These are phyloP conservation scores for Akanthomyces dipterigenus DNA, from an alignment of 2,329 filamentous ascomycete species.

Conservation along the genomic window DNA sequence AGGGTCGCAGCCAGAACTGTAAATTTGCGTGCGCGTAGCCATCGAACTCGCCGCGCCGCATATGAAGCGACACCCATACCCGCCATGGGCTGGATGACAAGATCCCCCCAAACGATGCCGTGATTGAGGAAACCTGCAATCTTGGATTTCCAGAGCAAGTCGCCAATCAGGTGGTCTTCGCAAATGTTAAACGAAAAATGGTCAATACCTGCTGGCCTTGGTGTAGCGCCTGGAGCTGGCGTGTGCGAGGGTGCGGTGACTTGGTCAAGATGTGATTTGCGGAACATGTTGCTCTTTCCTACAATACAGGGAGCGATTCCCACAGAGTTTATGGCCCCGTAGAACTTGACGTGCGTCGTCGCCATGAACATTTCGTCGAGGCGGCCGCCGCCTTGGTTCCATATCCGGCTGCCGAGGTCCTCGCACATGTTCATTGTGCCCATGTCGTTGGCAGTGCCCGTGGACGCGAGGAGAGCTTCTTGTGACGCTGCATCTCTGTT, in stretches of 20 bases:
- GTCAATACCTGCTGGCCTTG: constrained; percentile 65
- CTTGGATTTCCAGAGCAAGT: constrained; percentile 73
- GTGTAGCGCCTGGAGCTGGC: constrained; percentile 32
- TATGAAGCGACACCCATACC: constrained; percentile 74
- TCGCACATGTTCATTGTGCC: constrained; percentile 9
- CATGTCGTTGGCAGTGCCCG: constrained; percentile 22
- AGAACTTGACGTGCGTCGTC: constrained; percentile 93
- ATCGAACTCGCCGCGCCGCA: constrained; percentile 72
- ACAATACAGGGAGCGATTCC: constrained; percentile 87
- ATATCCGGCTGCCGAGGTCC: constrained; percentile 23
- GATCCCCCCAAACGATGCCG: constrained; percentile 73
- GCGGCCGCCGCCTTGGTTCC: constrained; percentile 60
- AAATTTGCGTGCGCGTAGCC: constrained; percentile 91
- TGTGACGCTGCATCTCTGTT: constrained; percentile 15
- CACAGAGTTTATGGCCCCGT: constrained; percentile 92
- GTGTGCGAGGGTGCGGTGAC: constrained; percentile 50
- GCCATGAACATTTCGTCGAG: constrained; percentile 94
- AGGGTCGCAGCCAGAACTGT: constrained; percentile 84
- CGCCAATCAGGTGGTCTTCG: constrained; percentile 93
- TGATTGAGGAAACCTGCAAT: constrained; percentile 68
- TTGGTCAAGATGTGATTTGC: constrained; percentile 77
- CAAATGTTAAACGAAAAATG: constrained; percentile 95
- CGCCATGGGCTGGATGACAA: constrained; percentile 84
- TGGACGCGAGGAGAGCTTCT: constrained; percentile 27
- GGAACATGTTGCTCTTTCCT: constrained; percentile 98